Conservation (phyloP, 106 monocot species). For the Allium sativum region DNA sequence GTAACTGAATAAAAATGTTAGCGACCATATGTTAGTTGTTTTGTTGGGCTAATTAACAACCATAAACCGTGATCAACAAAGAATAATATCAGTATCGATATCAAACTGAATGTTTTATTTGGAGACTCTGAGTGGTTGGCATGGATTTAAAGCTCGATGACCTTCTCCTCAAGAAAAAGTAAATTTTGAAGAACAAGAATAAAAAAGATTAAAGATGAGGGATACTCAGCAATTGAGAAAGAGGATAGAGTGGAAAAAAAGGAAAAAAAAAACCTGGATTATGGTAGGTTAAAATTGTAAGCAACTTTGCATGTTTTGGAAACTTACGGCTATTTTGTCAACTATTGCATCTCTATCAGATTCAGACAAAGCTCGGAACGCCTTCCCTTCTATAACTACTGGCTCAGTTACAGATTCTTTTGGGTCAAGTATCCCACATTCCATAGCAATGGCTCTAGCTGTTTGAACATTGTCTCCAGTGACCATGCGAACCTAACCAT, state of each 20-base stretch:
- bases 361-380: conserved; percentile 68
- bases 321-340: conserved; percentile 72
- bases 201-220: not conserved
- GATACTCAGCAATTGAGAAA: not conserved
- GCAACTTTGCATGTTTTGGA: not conserved
- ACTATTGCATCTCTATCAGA: conserved; percentile 53
- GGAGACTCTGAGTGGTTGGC: not conserved
- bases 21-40: not conserved
- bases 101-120: not conserved
- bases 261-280: not conserved
- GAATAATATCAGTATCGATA: not conserved
- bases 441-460: conserved; percentile 21
- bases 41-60: not conserved
- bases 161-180: too few species aligned
- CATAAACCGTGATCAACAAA: not conserved
- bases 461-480: conserved; percentile 26
- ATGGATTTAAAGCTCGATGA: too few species aligned
- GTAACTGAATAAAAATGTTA: too few species aligned
- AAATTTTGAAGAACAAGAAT: not conserved
- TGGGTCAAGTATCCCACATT: conserved; percentile 74
- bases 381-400: conserved; percentile 75
- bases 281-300: too few species aligned
- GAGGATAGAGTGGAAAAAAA: not conserved
- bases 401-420: conserved; percentile 28
- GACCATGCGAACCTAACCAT: conserved; percentile 58